These are phyloP conservation scores for Pelargonium nanum DNA, from an alignment of 345 rosid genomes.

Conservation along the genomic window DNA sequence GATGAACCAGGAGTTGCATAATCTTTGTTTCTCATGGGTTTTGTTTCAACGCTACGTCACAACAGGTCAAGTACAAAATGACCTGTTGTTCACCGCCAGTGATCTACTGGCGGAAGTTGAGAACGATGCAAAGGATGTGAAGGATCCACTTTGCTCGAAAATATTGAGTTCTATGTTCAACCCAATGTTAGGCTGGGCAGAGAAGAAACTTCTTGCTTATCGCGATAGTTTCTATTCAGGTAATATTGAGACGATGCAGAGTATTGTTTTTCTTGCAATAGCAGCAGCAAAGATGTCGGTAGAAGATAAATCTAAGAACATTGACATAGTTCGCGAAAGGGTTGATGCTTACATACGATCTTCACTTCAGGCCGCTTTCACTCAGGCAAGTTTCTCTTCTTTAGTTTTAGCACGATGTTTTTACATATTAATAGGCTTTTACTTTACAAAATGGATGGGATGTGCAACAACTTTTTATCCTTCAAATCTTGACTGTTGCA, in stretches of 20 bases:
- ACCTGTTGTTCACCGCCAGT: slow-evolving; percentile 60
- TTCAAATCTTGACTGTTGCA: no score
- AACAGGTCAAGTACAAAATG: slow-evolving; percentile 61
- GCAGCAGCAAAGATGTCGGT: slow-evolving; percentile 54
- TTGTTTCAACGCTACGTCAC: slow-evolving; percentile 66
- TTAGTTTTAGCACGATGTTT: neutral
- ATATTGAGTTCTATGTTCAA: slow-evolving; percentile 46
- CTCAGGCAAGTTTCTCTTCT: slow-evolving; percentile 29
- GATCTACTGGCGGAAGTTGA: slow-evolving; percentile 72
- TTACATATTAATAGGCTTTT: no score
- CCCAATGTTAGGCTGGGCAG: slow-evolving; percentile 79
- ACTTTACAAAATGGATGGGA: no score
- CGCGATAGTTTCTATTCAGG: slow-evolving; percentile 70
- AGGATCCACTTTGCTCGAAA: slow-evolving; percentile 52
- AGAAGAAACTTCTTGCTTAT: slow-evolving; percentile 58
- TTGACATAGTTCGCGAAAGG: slow-evolving; percentile 37
- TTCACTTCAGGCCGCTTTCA: slow-evolving; percentile 60
- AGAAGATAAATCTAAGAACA: slow-evolving; percentile 47
- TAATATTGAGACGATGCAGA: slow-evolving; percentile 41
- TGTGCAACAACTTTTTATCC: no score
- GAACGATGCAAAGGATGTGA: slow-evolving; percentile 59
- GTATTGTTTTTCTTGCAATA: slow-evolving; percentile 60
- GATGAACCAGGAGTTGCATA: slow-evolving; percentile 58
- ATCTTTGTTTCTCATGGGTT: slow-evolving; percentile 78
- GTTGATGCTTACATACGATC: slow-evolving; percentile 64